These are phyloP conservation scores for Tulasnella sp. DNA, from an alignment of 768 basidiomycete species.

Conservation along the genomic window DNA sequence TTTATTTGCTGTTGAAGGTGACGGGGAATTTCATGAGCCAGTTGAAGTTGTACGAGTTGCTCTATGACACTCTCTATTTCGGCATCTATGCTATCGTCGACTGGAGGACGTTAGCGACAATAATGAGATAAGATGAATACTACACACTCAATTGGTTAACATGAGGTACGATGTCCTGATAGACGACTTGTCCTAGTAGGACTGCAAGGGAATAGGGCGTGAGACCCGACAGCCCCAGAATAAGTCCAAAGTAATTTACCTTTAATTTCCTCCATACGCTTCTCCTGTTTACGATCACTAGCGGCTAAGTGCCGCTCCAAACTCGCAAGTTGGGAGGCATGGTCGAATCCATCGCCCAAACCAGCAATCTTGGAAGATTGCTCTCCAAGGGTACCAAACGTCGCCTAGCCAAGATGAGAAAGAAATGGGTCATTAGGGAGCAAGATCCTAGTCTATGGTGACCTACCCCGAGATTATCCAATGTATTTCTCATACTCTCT, in stretches of 20 bases:
- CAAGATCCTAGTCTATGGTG: background rate
- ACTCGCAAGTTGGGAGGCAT: conserved; percentile 30
- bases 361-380: conserved; percentile 35
- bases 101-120: background rate
- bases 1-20: conserved; percentile 38
- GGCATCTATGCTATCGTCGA: background rate
- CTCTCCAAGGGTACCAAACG: conserved; percentile 34
- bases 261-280: conserved; percentile 39
- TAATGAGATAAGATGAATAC: background rate
- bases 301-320: conserved; percentile 33
- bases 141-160: conserved; percentile 33
- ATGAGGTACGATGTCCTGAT: conserved; percentile 33
- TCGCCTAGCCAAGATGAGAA: conserved; percentile 25
- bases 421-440: background rate
- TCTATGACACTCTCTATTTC: conserved; percentile 7
- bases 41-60: conserved; percentile 31
- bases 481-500: conserved; percentile 23
- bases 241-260: conserved; percentile 23
- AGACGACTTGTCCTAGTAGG: conserved; percentile 36
- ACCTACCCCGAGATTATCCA: conserved; percentile 27
- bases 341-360: conserved; percentile 30
- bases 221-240: background rate
- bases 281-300: conserved; percentile 34
- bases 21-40: conserved; percentile 36
- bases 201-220: conserved; percentile 23